These are phyloP conservation scores for Rhizopus microsporus DNA, from an alignment of 371 early-diverging fungal genomes.

Conservation along the genomic window DNA sequence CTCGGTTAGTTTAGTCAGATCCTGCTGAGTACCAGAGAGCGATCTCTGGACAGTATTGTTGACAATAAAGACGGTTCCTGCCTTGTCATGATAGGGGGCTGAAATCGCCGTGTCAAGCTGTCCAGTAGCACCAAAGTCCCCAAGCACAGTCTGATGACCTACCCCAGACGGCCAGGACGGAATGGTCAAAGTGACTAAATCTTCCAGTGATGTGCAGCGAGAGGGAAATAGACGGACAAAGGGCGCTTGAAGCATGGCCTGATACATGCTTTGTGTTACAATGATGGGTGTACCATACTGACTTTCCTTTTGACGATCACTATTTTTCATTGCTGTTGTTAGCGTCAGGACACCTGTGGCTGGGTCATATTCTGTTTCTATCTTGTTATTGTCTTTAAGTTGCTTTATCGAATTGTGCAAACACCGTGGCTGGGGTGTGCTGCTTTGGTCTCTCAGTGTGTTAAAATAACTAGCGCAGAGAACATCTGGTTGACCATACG, in stretches of 20 bases:
- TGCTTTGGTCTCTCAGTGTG: neutral
- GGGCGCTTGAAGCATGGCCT: neutral
- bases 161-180: constrained; percentile 61
- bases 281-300: neutral
- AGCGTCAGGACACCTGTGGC: constrained; percentile 21
- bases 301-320: neutral
- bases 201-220: constrained; percentile 4
- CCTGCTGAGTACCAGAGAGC: neutral
- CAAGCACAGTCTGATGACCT: constrained; percentile 64
- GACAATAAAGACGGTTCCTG: constrained; percentile 71
- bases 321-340: constrained; percentile 4
- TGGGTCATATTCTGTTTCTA: constrained; percentile 18
- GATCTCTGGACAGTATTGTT: constrained; percentile 3
- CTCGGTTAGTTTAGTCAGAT: constrained; percentile 28
- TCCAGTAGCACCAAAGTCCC: constrained; percentile 74
- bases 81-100: constrained; percentile 66
- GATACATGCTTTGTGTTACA: neutral
- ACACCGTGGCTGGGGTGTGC: constrained; percentile 1
- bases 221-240: neutral
- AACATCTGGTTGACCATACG: constrained; percentile 16
- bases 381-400: neutral
- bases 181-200: constrained; percentile 38
- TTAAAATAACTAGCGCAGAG: constrained; percentile 43
- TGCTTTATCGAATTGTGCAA: neutral
- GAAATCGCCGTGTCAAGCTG: constrained; percentile 65